A percentile compares a stretch with the other conserved stretches of the same genome.
These are phyloP conservation scores for Mucor sp. DNA, from an alignment of 371 early-diverging fungal species.

Conservation along the genomic window DNA sequence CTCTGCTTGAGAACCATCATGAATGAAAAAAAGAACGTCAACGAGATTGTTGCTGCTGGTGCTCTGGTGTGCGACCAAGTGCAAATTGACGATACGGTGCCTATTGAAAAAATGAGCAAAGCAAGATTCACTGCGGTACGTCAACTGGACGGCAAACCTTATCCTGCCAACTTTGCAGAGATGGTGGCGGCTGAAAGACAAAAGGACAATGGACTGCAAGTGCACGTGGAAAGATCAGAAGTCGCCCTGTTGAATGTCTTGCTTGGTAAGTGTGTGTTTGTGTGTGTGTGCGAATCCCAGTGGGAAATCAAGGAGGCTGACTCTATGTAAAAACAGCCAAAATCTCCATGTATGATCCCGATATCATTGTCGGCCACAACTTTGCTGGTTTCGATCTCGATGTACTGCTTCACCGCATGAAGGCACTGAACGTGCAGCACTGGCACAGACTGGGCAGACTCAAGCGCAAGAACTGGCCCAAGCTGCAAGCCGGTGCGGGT, in stretches of 20 bases:
- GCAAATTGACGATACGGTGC: constrained; percentile 57
- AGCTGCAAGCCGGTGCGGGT: constrained; percentile 80
- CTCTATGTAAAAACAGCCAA: too few species aligned
- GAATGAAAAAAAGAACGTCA: constrained; percentile 77
- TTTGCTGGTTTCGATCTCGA: constrained; percentile 95
- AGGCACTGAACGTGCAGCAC: constrained; percentile 67
- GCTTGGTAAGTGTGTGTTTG: constrained; percentile 54
- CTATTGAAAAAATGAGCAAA: constrained; percentile 46
- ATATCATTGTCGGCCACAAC: constrained; percentile 96
- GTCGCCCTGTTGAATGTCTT: constrained; percentile 67
- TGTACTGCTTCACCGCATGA: constrained; percentile 94
- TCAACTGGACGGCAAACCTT: constrained; percentile 61
- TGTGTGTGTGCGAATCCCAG: too few species aligned
- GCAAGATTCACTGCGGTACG: constrained; percentile 69
- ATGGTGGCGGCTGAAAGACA: constrained; percentile 30
- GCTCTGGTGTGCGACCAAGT: constrained; percentile 42
- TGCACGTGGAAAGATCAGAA: constrained; percentile 63
- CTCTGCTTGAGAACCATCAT: constrained; percentile 81
- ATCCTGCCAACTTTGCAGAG: constrained; percentile 67
- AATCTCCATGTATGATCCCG: constrained; percentile 84
- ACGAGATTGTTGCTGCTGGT: constrained; percentile 82
- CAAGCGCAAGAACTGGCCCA: constrained; percentile 68
- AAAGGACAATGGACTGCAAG: constrained; percentile 26
- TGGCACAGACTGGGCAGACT: constrained; percentile 78
- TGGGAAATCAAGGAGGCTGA: too few species aligned